Conservation (phyloP, 1,139 yeast species). For the Kodamaea alishanica region DNA sequence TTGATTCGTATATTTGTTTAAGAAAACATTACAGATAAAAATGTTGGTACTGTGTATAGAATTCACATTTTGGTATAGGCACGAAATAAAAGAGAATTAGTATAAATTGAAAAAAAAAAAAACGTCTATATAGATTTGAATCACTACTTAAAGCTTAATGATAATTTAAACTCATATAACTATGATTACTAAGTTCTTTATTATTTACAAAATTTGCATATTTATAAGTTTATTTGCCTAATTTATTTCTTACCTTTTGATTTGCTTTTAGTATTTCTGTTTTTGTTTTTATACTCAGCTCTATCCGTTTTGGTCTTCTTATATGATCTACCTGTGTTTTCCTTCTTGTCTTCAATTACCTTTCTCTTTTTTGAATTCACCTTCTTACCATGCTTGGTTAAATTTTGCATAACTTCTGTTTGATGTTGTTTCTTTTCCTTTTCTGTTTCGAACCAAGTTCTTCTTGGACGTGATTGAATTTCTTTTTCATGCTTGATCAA, state of each 20-base stretch:
- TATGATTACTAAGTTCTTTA: too few relatives aligned
- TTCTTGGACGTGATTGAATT: conserved; percentile 82
- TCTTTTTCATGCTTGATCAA: conserved; percentile 75
- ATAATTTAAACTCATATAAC: too few relatives aligned
- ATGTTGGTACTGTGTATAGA: not conserved
- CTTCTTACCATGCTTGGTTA: conserved; percentile 44
- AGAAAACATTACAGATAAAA: not conserved
- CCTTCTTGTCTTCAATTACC: conserved; percentile 36
- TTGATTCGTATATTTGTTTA: not conserved
- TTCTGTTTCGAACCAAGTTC: conserved; percentile 94
- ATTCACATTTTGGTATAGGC: not conserved
- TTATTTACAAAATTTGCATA: too few relatives aligned
- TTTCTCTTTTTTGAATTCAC: conserved; percentile 29
- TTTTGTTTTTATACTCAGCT: conserved; percentile 35
- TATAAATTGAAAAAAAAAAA: too few relatives aligned
- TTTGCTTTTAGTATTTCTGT: conserved; percentile 27
- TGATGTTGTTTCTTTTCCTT: conserved; percentile 46
- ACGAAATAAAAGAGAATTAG: too few relatives aligned
- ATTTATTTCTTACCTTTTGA: conserved; percentile 10
- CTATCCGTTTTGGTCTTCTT: conserved; percentile 73
- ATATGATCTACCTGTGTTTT: conserved; percentile 50
- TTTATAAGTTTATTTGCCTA: too few relatives aligned
- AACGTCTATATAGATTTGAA: too few relatives aligned
- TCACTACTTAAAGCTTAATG: too few relatives aligned
- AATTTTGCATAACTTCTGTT: conserved; percentile 44